A percentile compares a stretch with the other conserved stretches of the same genome.
phyloP scores from a whole-genome alignment of 1,139 yeast species.

The Blastobotrys malaysiensis region DNA sequence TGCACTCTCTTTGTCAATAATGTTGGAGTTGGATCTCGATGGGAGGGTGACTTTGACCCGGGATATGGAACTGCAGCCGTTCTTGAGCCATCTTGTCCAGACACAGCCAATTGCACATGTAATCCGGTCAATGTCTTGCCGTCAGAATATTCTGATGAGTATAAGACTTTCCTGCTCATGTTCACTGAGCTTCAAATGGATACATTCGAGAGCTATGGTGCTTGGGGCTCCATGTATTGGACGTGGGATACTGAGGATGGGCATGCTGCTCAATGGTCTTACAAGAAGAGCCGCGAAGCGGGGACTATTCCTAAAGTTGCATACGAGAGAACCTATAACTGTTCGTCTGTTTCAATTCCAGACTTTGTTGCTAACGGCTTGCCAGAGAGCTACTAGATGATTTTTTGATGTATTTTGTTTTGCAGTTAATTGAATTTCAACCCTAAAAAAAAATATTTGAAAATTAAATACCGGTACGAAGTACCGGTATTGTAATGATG shows the following conservation, averaged over 20 bases:
- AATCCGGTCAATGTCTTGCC: slow-evolving; percentile 27
- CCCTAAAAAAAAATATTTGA: no score
- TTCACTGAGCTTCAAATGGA: slow-evolving; percentile 35
- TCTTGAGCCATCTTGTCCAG: slow-evolving; percentile 27
- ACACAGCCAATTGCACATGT: slow-evolving; percentile 29
- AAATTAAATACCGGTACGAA: no score
- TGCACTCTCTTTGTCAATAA: slow-evolving; percentile 86
- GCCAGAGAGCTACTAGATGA: slow-evolving; percentile 24
- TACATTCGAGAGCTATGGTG: slow-evolving; percentile 30
- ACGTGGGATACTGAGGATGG: slow-evolving; percentile 34
- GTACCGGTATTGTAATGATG: no score
- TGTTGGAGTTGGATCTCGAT: slow-evolving; percentile 81
- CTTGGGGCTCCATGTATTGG: slow-evolving; percentile 36
- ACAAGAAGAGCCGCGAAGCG: slow-evolving; percentile 29
- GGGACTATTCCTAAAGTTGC: slow-evolving; percentile 33
- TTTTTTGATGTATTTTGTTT: background rate
- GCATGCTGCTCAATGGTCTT: slow-evolving; percentile 33
- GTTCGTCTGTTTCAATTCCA: slow-evolving; percentile 24
- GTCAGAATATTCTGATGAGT: slow-evolving; percentile 24
- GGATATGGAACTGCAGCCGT: slow-evolving; percentile 22
- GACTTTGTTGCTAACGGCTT: slow-evolving; percentile 28
- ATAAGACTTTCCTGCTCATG: slow-evolving; percentile 28
- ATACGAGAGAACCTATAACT: slow-evolving; percentile 27
- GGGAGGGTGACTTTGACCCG: slow-evolving; percentile 47
- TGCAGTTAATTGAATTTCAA: background rate